A percentile compares a stretch with the other conserved stretches of the same genome.
Conservation (phyloP, 306 rosid genomes). For the Cicer pinnatifidum region DNA sequence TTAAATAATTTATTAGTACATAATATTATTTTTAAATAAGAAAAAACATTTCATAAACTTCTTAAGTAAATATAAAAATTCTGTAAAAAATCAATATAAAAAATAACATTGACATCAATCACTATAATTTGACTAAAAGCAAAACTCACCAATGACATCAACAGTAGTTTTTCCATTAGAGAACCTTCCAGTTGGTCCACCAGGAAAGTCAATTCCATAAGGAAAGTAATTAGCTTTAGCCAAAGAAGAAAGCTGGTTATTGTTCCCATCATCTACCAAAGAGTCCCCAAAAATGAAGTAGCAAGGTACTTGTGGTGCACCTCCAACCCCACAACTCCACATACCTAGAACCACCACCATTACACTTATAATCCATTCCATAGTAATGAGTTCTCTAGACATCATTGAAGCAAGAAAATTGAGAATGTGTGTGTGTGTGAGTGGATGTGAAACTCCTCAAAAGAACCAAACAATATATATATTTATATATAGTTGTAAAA, state of each 20-base stretch:
- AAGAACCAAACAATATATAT: slow-evolving; percentile 20
- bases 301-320: slow-evolving; percentile 71
- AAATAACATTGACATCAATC: too few species aligned
- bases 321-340: slow-evolving; percentile 46
- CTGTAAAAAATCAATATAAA: too few species aligned
- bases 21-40: too few species aligned
- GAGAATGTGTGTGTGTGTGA: slow-evolving; percentile 20
- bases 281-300: slow-evolving; percentile 97
- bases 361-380: slow-evolving; percentile 8
- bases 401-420: slow-evolving; percentile 33
- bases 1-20: too few species aligned
- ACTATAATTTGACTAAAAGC: not conserved
- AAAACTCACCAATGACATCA: slow-evolving; percentile 72
- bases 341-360: slow-evolving; percentile 47
- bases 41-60: too few species aligned
- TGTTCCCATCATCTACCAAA: slow-evolving; percentile 88
- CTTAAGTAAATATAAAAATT: too few species aligned
- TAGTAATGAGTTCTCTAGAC: not conserved
- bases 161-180: slow-evolving; percentile 84
- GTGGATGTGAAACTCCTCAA: slow-evolving; percentile 41
- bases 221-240: slow-evolving; percentile 85
- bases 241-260: slow-evolving; percentile 73
- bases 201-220: slow-evolving; percentile 75
- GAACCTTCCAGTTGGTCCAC: slow-evolving; percentile 89
- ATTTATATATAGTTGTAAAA: slow-evolving; percentile 45